Evolutionary conservation across 2,329 filamentous ascomycete species (phyloP).

Genomic region (Aureobasidium sp.): DNA sequence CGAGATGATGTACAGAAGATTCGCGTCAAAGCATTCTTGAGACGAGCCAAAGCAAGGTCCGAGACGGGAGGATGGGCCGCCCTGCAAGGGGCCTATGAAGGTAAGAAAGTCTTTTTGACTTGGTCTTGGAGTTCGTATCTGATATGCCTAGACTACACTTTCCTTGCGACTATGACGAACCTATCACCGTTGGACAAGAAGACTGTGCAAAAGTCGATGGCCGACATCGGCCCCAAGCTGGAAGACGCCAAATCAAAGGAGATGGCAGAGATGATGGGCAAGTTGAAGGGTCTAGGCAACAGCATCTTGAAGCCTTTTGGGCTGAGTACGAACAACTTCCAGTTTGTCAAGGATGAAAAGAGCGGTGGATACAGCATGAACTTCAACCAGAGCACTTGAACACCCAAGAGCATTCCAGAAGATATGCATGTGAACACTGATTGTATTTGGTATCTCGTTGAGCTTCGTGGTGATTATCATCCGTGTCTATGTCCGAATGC

Average conservation of each 20-base stretch:
- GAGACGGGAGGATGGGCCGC: constrained; percentile 70
- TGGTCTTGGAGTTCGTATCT: neutral
- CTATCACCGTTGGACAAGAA: constrained; percentile 58
- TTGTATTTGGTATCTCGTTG: constrained; percentile 10
- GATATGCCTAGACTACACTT: constrained; percentile 55
- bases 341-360: constrained; percentile 84
- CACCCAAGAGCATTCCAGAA: neutral
- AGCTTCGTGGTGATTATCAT: constrained; percentile 8
- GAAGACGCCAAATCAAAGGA: constrained; percentile 77
- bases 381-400: constrained; percentile 48
- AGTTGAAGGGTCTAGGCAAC: constrained; percentile 86
- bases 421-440: neutral
- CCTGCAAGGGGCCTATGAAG: constrained; percentile 63
- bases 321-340: constrained; percentile 85
- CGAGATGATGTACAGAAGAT: constrained; percentile 64
- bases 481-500: neutral
- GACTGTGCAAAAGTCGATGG: constrained; percentile 58
- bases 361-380: constrained; percentile 93
- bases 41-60: constrained; percentile 63
- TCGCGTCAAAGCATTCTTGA: constrained; percentile 71
- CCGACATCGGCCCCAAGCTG: constrained; percentile 55
- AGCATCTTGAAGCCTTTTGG: constrained; percentile 89
- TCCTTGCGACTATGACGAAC: constrained; percentile 49
- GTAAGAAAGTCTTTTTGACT: constrained; percentile 4
- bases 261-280: constrained; percentile 95